phyloP scores from a whole-genome alignment of 768 basidiomycete genomes.

The Epithele typhae region DNA sequence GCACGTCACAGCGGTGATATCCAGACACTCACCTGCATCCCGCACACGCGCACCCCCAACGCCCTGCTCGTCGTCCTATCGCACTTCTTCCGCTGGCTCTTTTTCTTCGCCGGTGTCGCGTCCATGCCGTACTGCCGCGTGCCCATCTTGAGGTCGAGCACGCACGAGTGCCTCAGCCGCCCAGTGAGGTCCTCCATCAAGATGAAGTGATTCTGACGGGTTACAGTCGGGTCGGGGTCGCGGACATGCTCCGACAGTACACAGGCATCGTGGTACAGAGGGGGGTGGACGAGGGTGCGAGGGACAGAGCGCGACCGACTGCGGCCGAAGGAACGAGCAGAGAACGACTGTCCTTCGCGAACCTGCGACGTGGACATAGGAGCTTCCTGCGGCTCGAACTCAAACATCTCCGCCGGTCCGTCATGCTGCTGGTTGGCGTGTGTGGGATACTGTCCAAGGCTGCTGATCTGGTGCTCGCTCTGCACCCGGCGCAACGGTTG shows the following conservation, averaged over 20 bases:
- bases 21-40: constrained; percentile 84
- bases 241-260: no score
- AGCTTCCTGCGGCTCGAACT: constrained; percentile 21
- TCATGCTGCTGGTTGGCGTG: constrained; percentile 32
- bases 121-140: constrained; percentile 98
- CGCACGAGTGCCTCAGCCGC: constrained; percentile 84
- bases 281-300: constrained; percentile 5
- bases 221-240: constrained; percentile 31
- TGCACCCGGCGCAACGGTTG: constrained; percentile 56
- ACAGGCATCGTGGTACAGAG: constrained; percentile 4
- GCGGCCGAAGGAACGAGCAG: constrained; percentile 8
- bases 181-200: constrained; percentile 99
- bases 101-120: constrained; percentile 89
- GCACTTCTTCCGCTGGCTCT: constrained; percentile 98
- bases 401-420: constrained; percentile 27
- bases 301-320: constrained; percentile 10
- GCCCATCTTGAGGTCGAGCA: constrained; percentile 99
- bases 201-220: constrained; percentile 96
- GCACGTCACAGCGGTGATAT: not conserved
- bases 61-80: constrained; percentile 91
- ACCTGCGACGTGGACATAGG: not conserved
- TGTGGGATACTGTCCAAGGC: constrained; percentile 28
- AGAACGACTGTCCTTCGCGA: constrained; percentile 8
- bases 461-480: constrained; percentile 53
- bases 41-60: constrained; percentile 91